Conservation (phyloP, 352 stramenopile genomes). For the Phytophthora crassamura region DNA sequence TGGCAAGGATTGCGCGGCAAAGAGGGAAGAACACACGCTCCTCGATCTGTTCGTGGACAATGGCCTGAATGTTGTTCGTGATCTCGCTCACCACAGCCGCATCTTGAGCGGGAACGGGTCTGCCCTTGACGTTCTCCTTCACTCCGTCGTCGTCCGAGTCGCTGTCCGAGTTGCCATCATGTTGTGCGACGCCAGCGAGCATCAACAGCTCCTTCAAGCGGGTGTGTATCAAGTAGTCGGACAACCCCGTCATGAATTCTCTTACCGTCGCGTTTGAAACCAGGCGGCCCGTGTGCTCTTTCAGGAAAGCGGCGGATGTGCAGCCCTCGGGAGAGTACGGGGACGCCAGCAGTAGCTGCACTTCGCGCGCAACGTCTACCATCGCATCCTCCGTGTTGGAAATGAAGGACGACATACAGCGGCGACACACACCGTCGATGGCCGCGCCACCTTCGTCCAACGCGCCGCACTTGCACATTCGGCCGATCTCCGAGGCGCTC, state of each 20-base stretch:
- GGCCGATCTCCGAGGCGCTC: constrained; percentile 48
- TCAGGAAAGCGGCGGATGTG: constrained; percentile 76
- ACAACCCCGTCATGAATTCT: constrained; percentile 81
- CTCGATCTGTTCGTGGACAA: constrained; percentile 87
- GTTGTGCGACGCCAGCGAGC: constrained; percentile 57
- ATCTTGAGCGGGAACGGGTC: constrained; percentile 14
- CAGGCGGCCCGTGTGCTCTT: constrained; percentile 57
- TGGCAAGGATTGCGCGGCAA: constrained; percentile 72
- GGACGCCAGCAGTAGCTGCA: constrained; percentile 83
- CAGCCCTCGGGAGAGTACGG: constrained; percentile 86
- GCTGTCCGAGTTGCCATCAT: constrained; percentile 34
- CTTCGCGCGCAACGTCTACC: constrained; percentile 77
- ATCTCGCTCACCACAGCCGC: constrained; percentile 52
- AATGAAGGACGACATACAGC: constrained; percentile 84
- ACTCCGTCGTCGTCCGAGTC: constrained; percentile 41
- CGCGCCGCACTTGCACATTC: constrained; percentile 67
- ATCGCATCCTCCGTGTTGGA: constrained; percentile 79
- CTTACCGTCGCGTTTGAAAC: constrained; percentile 63
- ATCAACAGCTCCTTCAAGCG: constrained; percentile 79
- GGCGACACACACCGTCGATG: constrained; percentile 60
- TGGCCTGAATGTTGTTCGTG: constrained; percentile 65
- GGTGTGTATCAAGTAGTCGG: constrained; percentile 84
- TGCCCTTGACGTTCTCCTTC: constrained; percentile 19
- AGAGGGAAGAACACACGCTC: constrained; percentile 86
- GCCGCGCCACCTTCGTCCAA: constrained; percentile 31